A percentile compares a stretch with the other conserved stretches of the same genome.
These are phyloP conservation scores for Penicillium sp. DNA, from an alignment of 2,329 filamentous ascomycete species.

Conservation along the genomic window DNA sequence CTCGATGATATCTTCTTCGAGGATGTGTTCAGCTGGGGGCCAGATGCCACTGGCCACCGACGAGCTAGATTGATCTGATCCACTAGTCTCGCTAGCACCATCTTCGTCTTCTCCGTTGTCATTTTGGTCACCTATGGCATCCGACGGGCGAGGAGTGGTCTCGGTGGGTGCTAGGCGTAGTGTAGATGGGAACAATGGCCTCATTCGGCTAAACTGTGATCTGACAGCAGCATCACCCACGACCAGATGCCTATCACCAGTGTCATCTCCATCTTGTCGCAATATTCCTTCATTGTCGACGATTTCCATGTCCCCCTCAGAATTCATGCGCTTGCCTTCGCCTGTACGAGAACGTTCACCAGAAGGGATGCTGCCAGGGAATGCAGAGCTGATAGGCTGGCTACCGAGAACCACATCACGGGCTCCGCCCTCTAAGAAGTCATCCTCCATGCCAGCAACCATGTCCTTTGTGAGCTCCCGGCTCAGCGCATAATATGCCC, in stretches of 20 bases:
- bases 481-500: slow-evolving; percentile 87
- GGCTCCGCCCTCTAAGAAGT: slow-evolving; percentile 71
- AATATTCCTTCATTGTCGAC: slow-evolving; percentile 61
- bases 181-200: slow-evolving; percentile 35
- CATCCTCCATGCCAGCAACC: slow-evolving; percentile 73
- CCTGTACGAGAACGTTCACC: slow-evolving; percentile 61
- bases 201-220: slow-evolving; percentile 35
- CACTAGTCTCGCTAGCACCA: slow-evolving; percentile 21
- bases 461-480: slow-evolving; percentile 87
- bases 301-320: slow-evolving; percentile 65
- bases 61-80: slow-evolving; percentile 28
- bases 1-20: slow-evolving; percentile 42
- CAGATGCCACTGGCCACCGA: slow-evolving; percentile 36
- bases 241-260: slow-evolving; percentile 60
- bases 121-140: slow-evolving; percentile 9
- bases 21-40: slow-evolving; percentile 43
- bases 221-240: slow-evolving; percentile 51
- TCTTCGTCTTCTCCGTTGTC: slow-evolving; percentile 25
- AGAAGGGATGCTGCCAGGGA: slow-evolving; percentile 66
- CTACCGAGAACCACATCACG: slow-evolving; percentile 73
- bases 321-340: slow-evolving; percentile 65
- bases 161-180: slow-evolving; percentile 25
- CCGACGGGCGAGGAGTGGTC: slow-evolving; percentile 10
- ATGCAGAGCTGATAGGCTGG: slow-evolving; percentile 75
- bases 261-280: slow-evolving; percentile 61